Conservation (phyloP, 768 basidiomycete genomes). For the Heimioporus sp. region DNA sequence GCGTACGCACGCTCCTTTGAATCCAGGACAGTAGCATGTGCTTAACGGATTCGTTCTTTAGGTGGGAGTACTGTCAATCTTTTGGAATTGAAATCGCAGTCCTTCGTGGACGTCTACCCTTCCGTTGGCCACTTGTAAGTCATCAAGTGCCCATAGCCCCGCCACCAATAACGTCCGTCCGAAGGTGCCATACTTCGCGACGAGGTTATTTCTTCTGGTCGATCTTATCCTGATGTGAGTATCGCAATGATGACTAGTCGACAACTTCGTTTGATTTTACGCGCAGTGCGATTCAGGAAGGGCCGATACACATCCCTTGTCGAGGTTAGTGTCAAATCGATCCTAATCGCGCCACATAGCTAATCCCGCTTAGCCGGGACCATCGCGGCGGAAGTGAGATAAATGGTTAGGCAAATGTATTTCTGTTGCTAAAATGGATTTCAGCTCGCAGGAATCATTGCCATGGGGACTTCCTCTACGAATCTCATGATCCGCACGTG, state of each 20-base stretch:
- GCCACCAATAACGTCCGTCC: not conserved
- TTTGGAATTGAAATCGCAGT: slow-evolving; percentile 21
- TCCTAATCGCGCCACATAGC: not conserved
- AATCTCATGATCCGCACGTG: slow-evolving; percentile 20
- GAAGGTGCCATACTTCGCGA: slow-evolving; percentile 14
- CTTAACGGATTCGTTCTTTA: not conserved
- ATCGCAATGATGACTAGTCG: not conserved
- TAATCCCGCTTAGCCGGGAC: slow-evolving; percentile 1
- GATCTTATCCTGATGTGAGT: slow-evolving; percentile 5
- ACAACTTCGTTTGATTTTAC: not conserved
- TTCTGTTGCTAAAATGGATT: not conserved
- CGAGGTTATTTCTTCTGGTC: slow-evolving; percentile 4
- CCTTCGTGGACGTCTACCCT: slow-evolving; percentile 15
- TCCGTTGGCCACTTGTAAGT: slow-evolving; percentile 27
- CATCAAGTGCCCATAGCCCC: not conserved
- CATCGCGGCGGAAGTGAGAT: slow-evolving; percentile 2
- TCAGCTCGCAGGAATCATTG: slow-evolving; percentile 4
- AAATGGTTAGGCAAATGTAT: not conserved
- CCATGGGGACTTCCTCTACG: slow-evolving; percentile 10
- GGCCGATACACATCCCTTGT: slow-evolving; percentile 1
- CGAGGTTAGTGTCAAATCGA: slow-evolving; percentile 1
- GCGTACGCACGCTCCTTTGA: slow-evolving; percentile 10
- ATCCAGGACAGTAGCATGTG: not conserved
- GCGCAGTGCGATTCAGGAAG: slow-evolving; percentile 4
- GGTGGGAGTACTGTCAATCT: slow-evolving; percentile 25